These are phyloP conservation scores for Rhodotorula sp. DNA, from an alignment of 1,284 basidiomycete species.

Conservation along the genomic window DNA sequence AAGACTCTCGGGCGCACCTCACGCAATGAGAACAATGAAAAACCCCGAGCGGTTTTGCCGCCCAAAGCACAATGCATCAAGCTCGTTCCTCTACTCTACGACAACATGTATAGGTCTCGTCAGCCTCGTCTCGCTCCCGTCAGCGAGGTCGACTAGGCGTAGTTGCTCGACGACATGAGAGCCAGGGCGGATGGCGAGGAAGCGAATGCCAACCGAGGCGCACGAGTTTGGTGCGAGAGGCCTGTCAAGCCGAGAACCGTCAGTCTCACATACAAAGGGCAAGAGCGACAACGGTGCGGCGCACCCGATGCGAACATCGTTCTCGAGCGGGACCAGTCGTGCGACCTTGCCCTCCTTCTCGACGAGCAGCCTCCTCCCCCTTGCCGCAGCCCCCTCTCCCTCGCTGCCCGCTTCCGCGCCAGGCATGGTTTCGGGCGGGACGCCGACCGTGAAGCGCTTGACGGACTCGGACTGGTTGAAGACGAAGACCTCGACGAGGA, in stretches of 20 bases:
- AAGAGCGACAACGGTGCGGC: background rate
- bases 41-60: too few species aligned
- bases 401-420: background rate
- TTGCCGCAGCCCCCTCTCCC: background rate
- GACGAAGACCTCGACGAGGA: slow-evolving; percentile 41
- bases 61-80: too few species aligned
- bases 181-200: slow-evolving; percentile 35
- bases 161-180: slow-evolving; percentile 27
- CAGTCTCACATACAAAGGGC: background rate
- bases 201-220: slow-evolving; percentile 31
- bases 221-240: slow-evolving; percentile 34
- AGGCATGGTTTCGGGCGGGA: background rate
- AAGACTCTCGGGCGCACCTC: too few species aligned
- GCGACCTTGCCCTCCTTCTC: slow-evolving; percentile 10
- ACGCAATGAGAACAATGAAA: too few species aligned
- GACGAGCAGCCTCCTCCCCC: background rate
- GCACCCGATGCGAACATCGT: slow-evolving; percentile 39
- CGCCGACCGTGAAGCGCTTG: slow-evolving; percentile 28
- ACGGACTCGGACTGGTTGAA: slow-evolving; percentile 27
- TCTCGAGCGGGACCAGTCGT: slow-evolving; percentile 36
- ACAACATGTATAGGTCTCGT: slow-evolving; percentile 24
- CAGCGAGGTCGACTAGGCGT: slow-evolving; percentile 17
- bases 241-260: background rate
- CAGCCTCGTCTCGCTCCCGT: slow-evolving; percentile 32
- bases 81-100: slow-evolving; percentile 16